These are phyloP conservation scores for Pelargonium myrrhifolium DNA, from an alignment of 441 rosid species.

Conservation along the genomic window DNA sequence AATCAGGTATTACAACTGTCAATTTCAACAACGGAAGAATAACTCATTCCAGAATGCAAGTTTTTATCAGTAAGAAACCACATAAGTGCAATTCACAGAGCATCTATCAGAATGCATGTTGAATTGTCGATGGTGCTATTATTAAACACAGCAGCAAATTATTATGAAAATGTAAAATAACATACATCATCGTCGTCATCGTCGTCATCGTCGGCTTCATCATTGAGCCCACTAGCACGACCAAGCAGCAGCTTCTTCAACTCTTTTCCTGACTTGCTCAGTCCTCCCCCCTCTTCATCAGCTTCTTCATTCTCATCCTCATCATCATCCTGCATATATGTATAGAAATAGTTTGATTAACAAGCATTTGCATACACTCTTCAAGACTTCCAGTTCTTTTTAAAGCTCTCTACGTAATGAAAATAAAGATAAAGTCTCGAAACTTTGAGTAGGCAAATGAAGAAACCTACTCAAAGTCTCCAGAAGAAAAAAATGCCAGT, in stretches of 20 bases:
- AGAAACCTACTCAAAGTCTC: too few relatives aligned
- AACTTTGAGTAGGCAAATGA: too few relatives aligned
- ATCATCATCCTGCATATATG: background rate
- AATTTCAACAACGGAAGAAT: background rate
- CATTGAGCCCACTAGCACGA: background rate
- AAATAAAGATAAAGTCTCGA: too few relatives aligned
- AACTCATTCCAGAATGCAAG: background rate
- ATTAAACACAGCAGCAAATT: too few relatives aligned
- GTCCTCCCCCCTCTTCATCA: constrained; percentile 52
- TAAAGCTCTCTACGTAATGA: too few relatives aligned
- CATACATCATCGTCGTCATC: constrained; percentile 58
- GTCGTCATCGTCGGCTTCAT: constrained; percentile 69
- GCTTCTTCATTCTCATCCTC: constrained; percentile 9
- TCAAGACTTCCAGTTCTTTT: background rate
- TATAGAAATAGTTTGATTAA: background rate
- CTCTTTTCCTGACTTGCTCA: constrained; percentile 88
- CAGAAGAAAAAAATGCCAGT: too few relatives aligned
- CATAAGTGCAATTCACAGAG: background rate
- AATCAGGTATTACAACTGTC: background rate
- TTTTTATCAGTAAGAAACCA: background rate
- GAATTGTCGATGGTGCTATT: background rate
- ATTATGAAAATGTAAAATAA: background rate
- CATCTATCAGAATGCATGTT: background rate
- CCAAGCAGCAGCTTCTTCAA: constrained; percentile 34
- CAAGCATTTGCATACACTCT: background rate